Evolutionary conservation across 306 rosid species (phyloP), one percentile per base, ranked within the genome.

Genomic region (Gastrolobium bilobum): DNA sequence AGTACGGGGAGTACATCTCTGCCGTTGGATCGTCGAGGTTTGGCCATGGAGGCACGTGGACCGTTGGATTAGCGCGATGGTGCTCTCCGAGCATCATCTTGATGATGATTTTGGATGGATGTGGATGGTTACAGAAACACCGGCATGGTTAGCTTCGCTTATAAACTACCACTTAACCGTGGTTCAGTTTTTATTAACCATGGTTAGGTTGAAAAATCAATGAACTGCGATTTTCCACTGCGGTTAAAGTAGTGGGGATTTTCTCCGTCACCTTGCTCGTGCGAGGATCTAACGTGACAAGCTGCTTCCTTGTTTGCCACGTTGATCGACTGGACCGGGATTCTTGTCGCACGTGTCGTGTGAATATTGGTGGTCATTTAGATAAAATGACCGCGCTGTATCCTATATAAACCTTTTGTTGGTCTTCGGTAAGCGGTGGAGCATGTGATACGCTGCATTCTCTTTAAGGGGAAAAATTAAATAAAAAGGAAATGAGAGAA

Each of bases 71-170:
- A 0, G 88, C 46, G 9, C 88, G 91, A 73, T 77, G 98, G 26
- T 85, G 88, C 59, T 92, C 97, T 6, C 99, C 91, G 58, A 93
- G 83, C 90, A 96, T 90, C 98, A 93, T 91, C 68, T 60, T 1
- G 61, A 35, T 47, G 34, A 29, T 47, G 56, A 33, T 40, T 51
- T 33, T 29, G n/a, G 76, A 3, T 9, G 37, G 13, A 1, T 68
- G 51, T 67, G 68, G 40, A 60, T 83, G 94, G 68, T 78, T 82
- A 77, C 87, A 73, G 60, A 78, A 79, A 43, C 64, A 10, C 79
- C 79, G 78, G 87, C 79, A 73, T 2, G 79, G 82, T 77, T 73
- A 34, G 81, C 57, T 51, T 14, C 5, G 51, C 77, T 63, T 92
- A 87, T 92, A 92, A 81, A 88, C 92, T 74, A 71, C 79, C 51